Conservation (phyloP, 2,329 filamentous ascomycete species). For the Colletotrichum sp. region DNA sequence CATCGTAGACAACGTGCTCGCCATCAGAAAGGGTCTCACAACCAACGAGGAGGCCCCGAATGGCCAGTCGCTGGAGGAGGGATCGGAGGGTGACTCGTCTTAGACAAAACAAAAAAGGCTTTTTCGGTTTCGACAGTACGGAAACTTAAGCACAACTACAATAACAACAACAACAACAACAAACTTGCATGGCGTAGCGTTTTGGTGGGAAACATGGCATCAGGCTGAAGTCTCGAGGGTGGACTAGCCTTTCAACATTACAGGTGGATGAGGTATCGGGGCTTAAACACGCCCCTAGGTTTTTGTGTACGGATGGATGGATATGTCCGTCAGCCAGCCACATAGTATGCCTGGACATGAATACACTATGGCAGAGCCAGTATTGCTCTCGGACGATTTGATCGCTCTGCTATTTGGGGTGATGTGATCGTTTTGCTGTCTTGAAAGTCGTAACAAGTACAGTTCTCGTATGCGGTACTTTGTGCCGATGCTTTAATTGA, state of each 20-base stretch:
- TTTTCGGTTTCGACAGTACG: conserved; percentile 11
- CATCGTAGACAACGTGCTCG: conserved; percentile 93
- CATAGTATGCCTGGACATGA: too few relatives aligned
- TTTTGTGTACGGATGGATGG: background rate
- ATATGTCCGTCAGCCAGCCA: background rate
- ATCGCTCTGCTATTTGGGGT: too few relatives aligned
- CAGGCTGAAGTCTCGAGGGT: background rate
- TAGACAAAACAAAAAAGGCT: background rate
- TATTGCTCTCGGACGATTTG: too few relatives aligned
- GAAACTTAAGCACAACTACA: background rate
- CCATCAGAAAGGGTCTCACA: conserved; percentile 89
- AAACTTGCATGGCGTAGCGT: conserved; percentile 17
- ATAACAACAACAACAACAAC: background rate
- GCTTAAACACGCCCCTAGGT: background rate
- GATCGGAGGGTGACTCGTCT: conserved; percentile 2
- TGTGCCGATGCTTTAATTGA: too few relatives aligned
- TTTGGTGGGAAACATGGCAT: background rate
- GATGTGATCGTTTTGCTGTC: too few relatives aligned
- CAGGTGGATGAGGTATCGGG: background rate
- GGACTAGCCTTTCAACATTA: conserved; percentile 6
- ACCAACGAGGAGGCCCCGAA: conserved; percentile 29
- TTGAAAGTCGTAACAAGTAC: too few relatives aligned
- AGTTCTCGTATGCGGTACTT: too few relatives aligned
- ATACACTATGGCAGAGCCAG: too few relatives aligned
- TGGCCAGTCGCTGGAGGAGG: conserved; percentile 24